Percentiles rank a stretch among this genome's conserved stretches.
phyloP scores from a whole-genome alignment of 805 yeast species.

The Wickerhamiella cacticola region DNA sequence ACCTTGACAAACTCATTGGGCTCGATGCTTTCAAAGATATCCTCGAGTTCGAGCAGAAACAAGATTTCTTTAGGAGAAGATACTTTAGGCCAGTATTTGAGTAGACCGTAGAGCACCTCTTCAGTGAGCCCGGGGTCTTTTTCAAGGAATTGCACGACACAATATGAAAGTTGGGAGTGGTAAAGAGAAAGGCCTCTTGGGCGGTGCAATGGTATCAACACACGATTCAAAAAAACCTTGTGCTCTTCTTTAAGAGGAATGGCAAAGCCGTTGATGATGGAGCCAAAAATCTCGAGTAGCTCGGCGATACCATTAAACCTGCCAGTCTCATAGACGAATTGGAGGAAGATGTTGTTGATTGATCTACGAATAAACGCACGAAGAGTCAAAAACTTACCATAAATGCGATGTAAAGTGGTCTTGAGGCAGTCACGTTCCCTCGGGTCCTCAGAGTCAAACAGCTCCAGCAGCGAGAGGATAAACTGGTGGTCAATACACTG shows the following conservation, averaged over 20 bases:
- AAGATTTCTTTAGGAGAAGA: slow-evolving; percentile 91
- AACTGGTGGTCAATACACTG: slow-evolving; percentile 88
- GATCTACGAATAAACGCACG: slow-evolving; percentile 86
- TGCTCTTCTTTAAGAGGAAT: slow-evolving; percentile 95
- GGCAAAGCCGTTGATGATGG: slow-evolving; percentile 96
- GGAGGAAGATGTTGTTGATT: slow-evolving; percentile 83
- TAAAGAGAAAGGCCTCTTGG: slow-evolving; percentile 77
- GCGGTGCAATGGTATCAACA: slow-evolving; percentile 84
- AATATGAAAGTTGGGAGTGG: slow-evolving; percentile 94
- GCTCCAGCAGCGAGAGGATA: slow-evolving; percentile 64
- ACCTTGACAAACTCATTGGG: slow-evolving; percentile 84
- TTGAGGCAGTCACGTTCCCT: slow-evolving; percentile 91
- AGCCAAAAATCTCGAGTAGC: slow-evolving; percentile 84
- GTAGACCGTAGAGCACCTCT: slow-evolving; percentile 88
- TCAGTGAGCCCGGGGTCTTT: slow-evolving; percentile 87
- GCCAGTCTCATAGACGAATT: slow-evolving; percentile 89
- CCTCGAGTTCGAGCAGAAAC: slow-evolving; percentile 93
- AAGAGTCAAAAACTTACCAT: slow-evolving; percentile 83
- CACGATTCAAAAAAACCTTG: slow-evolving; percentile 75
- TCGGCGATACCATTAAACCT: slow-evolving; percentile 94
- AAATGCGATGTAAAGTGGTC: slow-evolving; percentile 89
- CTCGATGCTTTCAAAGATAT: slow-evolving; percentile 91
- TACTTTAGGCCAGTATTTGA: slow-evolving; percentile 93
- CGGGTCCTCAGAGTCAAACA: slow-evolving; percentile 94
- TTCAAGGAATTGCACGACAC: slow-evolving; percentile 91